Evolutionary conservation across 306 rosid species (phyloP), one percentile per base, ranked within the genome.

Genomic region (Biancaea sappan): DNA sequence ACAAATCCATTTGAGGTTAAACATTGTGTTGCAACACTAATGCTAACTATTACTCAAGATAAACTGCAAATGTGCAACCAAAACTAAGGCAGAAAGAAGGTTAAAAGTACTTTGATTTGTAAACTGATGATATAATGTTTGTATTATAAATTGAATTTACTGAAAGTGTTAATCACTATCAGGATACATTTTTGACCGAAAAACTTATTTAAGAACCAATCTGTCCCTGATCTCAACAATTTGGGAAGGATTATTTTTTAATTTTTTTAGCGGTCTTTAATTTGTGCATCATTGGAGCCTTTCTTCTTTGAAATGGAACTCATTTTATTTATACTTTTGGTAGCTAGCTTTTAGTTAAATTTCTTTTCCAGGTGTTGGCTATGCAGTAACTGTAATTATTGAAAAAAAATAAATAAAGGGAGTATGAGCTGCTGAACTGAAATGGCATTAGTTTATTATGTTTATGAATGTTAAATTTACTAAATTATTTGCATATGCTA

Each of bases 401-500:
- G 16, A n/a, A n/a, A n/a, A n/a, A n/a, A n/a, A n/a, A n/a, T n/a
- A n/a, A n/a, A n/a, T 41, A 53, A 8, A 58, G 34, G 29, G 65
- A 77, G 46, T 46, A 43, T 32, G 64, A 66, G 28, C 19, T 38
- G 26, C 65, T 66, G 37, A 72, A 29, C 7, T 53, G 41, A 72
- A 31, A 24, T 44, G 34, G 26, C 38, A 66, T 51, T 53, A 3
- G 28, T 66, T 60, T 37, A 25, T 61, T 41, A 6, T 25, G 54
- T 11, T 67, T 41, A 43, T 57, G 24, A 31, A 2, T 44, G n/a
- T 74, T 68, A 52, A 10, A 46, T 69, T 69, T 60, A 35, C 52
- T 47, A 65, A 15, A 22, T 70, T 52, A 66, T 56, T 71, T 57
- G 75, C 34, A 28, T 40, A 4, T 50, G 31, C 65, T 64, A 56